Conservation (phyloP, 306 rosid species). For the Luffa acutangula region DNA sequence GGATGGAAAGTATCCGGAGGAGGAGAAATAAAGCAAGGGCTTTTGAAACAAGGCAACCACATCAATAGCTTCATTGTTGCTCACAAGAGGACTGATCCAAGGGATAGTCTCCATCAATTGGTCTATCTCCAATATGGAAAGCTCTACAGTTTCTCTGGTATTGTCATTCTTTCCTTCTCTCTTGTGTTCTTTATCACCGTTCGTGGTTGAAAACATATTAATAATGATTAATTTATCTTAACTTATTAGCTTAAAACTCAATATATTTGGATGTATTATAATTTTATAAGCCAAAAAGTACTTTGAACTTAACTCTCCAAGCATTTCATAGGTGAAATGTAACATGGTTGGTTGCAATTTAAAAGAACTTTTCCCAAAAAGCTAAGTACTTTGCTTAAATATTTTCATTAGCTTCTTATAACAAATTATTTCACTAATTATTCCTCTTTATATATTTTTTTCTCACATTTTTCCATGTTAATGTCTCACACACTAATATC, state of each 20-base stretch:
- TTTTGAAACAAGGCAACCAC: slow-evolving; percentile 37
- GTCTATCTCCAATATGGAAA: slow-evolving; percentile 42
- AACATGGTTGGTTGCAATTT: too few species aligned
- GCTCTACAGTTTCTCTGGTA: slow-evolving; percentile 61
- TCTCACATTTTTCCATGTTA: too few species aligned
- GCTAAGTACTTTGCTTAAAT: too few species aligned
- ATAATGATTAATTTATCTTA: neutral
- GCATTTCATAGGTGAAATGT: neutral
- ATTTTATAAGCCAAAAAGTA: neutral
- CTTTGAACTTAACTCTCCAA: neutral
- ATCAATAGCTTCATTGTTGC: slow-evolving; percentile 37
- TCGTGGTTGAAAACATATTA: too few species aligned
- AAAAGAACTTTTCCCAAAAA: too few species aligned
- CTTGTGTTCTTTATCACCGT: neutral
- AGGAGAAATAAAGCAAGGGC: slow-evolving; percentile 37
- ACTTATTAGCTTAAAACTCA: neutral
- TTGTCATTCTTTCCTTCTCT: neutral
- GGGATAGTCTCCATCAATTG: slow-evolving; percentile 47
- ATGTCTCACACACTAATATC: too few species aligned
- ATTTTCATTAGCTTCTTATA: too few species aligned
- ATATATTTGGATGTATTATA: neutral
- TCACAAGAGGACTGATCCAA: slow-evolving; percentile 27
- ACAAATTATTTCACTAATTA: too few species aligned
- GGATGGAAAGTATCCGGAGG: slow-evolving; percentile 56
- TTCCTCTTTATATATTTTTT: too few species aligned